A percentile compares a stretch with the other conserved stretches of the same genome.
phyloP scores from a whole-genome alignment of 495 filamentous ascomycete species.

The Aspergillus olivimuriae region DNA sequence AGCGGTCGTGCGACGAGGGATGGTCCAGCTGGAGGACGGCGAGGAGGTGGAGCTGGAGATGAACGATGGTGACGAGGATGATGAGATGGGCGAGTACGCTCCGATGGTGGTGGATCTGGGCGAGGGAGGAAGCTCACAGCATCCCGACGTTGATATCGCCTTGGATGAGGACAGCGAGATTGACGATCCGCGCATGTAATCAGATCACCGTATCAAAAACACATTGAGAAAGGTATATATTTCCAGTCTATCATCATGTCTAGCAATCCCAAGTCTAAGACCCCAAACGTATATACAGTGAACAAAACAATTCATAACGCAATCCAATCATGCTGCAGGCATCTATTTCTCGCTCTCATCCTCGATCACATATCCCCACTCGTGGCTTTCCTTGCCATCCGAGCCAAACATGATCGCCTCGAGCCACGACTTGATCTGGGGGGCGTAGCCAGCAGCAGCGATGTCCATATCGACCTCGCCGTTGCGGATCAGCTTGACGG shows the following conservation, averaged over 20 bases:
- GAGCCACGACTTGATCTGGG: slow-evolving; percentile 70
- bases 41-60: slow-evolving; percentile 76
- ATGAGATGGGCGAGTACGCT: slow-evolving; percentile 81
- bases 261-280: neutral
- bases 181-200: neutral
- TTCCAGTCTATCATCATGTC: neutral
- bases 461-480: slow-evolving; percentile 62
- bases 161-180: neutral
- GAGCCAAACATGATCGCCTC: slow-evolving; percentile 82
- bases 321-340: neutral
- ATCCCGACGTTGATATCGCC: too few species aligned
- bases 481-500: slow-evolving; percentile 67
- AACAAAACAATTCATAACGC: neutral
- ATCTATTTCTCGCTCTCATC: slow-evolving; percentile 40
- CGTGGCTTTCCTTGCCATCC: slow-evolving; percentile 67
- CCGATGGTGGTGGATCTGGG: slow-evolving; percentile 70
- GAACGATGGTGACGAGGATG: slow-evolving; percentile 67
- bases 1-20: slow-evolving; percentile 55
- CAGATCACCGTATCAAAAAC: neutral
- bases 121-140: neutral
- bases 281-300: neutral
- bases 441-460: slow-evolving; percentile 59
- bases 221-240: neutral
- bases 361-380: slow-evolving; percentile 72
- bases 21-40: slow-evolving; percentile 66